Conservation (phyloP, 2,329 filamentous ascomycete genomes). For the Trichoderma aggressivum region DNA sequence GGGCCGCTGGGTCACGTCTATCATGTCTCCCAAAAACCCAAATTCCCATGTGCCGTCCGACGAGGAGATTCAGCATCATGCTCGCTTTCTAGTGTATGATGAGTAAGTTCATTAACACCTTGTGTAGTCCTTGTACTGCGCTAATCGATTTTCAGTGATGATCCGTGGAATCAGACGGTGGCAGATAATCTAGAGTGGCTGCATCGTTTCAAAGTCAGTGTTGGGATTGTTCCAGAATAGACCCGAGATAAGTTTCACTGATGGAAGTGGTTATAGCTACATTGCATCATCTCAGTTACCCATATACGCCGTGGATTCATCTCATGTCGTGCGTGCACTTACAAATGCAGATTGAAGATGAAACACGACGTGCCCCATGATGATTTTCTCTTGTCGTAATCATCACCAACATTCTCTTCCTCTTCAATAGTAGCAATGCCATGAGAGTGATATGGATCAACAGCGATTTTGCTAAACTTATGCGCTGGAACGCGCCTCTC, state of each 20-base stretch:
- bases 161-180: not conserved
- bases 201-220: not conserved
- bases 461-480: not conserved
- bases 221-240: not conserved
- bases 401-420: not conserved
- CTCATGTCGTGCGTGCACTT: not conserved
- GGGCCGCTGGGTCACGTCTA: not conserved
- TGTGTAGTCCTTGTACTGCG: not conserved
- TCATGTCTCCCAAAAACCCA: not conserved
- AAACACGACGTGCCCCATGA: not conserved
- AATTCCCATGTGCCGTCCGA: not conserved
- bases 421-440: not conserved
- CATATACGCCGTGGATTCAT: not conserved
- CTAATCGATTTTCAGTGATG: not conserved
- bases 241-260: not conserved
- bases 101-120: not conserved
- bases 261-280: not conserved
- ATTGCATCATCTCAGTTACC: not conserved
- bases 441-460: not conserved
- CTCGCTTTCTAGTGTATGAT: not conserved
- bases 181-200: not conserved
- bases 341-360: not conserved
- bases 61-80: not conserved
- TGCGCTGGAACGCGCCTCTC: not conserved
- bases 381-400: not conserved